These are phyloP conservation scores for Xylaria sp. DNA, from an alignment of 2,329 filamentous ascomycete genomes.

Conservation along the genomic window DNA sequence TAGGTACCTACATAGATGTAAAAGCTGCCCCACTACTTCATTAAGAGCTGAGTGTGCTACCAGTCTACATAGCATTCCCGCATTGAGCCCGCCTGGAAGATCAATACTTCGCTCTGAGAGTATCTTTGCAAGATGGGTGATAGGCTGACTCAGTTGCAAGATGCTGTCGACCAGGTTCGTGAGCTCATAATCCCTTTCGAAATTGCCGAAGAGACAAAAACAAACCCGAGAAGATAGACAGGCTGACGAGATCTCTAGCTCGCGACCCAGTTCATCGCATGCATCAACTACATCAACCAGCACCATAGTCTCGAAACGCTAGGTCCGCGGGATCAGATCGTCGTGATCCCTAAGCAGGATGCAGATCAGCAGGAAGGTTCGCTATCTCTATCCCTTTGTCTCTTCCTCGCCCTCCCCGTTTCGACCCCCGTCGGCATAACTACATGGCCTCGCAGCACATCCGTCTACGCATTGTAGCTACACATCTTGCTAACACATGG, in stretches of 20 bases:
- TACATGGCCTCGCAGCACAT: neutral
- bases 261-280: slow-evolving; percentile 74
- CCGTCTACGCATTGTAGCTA: neutral
- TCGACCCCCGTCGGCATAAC: neutral
- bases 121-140: slow-evolving; percentile 69
- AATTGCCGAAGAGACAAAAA: slow-evolving; percentile 4
- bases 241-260: slow-evolving; percentile 58
- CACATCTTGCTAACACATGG: slow-evolving; percentile 20
- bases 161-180: slow-evolving; percentile 81
- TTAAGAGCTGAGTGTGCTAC: too few species aligned
- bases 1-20: too few species aligned
- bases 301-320: slow-evolving; percentile 75
- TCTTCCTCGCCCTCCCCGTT: neutral
- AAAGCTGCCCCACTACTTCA: too few species aligned
- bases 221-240: neutral
- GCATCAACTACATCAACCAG: slow-evolving; percentile 72
- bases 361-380: slow-evolving; percentile 63
- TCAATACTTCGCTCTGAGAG: neutral
- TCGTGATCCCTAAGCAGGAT: slow-evolving; percentile 65
- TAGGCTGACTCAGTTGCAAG: slow-evolving; percentile 83
- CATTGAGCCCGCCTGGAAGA: neutral
- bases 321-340: slow-evolving; percentile 66
- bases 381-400: slow-evolving; percentile 19
- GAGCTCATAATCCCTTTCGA: neutral
- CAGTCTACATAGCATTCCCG: too few species aligned